Evolutionary conservation across 441 rosid genomes (phyloP).

Genomic region (Syzygium syzygioides): DNA sequence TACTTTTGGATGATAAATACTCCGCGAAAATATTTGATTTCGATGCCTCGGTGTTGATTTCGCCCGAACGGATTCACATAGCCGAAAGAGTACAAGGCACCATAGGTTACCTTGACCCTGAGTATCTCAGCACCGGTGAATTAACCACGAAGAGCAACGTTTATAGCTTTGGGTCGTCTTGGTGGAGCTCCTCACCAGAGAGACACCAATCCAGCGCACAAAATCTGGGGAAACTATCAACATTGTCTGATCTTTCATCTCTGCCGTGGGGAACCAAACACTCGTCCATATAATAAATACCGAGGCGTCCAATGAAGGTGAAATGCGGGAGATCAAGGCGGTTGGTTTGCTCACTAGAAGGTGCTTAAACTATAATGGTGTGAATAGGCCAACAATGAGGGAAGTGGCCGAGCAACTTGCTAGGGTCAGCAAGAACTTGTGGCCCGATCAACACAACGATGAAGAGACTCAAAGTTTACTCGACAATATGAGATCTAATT

Average conservation of each 20-base stretch:
- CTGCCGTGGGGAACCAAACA: not conserved
- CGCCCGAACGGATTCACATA: not conserved
- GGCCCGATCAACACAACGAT: not conserved
- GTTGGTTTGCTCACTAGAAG: not conserved
- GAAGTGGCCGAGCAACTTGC: not conserved
- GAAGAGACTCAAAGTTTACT: not conserved
- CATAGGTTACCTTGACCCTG: not conserved
- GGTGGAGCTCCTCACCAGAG: not conserved
- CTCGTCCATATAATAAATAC: not conserved
- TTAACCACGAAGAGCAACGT: not conserved
- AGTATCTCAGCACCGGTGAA: not conserved
- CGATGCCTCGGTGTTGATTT: not conserved
- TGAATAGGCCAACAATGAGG: not conserved
- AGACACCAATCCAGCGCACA: accelerated
- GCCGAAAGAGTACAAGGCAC: not conserved
- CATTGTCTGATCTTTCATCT: not conserved
- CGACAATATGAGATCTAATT: accelerated
- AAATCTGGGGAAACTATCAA: not conserved
- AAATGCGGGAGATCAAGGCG: not conserved
- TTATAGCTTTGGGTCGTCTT: not conserved
- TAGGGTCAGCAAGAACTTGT: not conserved
- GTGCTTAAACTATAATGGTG: not conserved
- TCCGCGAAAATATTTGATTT: not conserved
- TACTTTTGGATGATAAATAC: not conserved
- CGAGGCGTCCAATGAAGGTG: not conserved